Conservation (phyloP, 1,139 yeast genomes). For the Blastobotrys serpentis region DNA sequence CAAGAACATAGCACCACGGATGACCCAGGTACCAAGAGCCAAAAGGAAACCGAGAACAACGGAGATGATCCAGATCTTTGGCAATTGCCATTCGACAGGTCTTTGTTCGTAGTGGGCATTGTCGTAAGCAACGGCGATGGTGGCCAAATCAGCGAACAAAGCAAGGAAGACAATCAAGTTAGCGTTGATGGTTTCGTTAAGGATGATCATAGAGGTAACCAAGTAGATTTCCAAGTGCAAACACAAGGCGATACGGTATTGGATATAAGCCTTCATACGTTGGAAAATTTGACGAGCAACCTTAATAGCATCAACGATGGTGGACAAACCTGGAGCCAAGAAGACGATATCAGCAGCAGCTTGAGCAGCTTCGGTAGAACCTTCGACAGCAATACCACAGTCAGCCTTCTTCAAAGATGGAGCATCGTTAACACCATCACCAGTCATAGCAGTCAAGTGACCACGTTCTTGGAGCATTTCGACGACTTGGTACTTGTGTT, state of each 20-base stretch:
- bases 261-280: slow-evolving; percentile 78
- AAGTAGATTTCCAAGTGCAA: slow-evolving; percentile 71
- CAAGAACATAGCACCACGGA: slow-evolving; percentile 68
- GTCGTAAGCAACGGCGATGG: slow-evolving; percentile 75
- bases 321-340: slow-evolving; percentile 78
- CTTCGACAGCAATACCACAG: slow-evolving; percentile 80
- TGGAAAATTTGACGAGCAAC: slow-evolving; percentile 80
- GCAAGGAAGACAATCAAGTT: slow-evolving; percentile 73
- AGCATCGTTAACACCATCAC: slow-evolving; percentile 81
- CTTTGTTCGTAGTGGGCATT: slow-evolving; percentile 94
- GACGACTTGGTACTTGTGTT: slow-evolving; percentile 77
- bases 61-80: slow-evolving; percentile 79
- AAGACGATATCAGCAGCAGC: slow-evolving; percentile 79
- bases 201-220: slow-evolving; percentile 73
- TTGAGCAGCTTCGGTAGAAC: slow-evolving; percentile 79
- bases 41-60: slow-evolving; percentile 62
- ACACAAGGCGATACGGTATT: slow-evolving; percentile 75
- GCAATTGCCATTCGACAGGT: slow-evolving; percentile 98
- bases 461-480: slow-evolving; percentile 76
- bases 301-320: slow-evolving; percentile 73
- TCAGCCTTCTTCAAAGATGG: slow-evolving; percentile 79
- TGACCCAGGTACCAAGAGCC: slow-evolving; percentile 72
- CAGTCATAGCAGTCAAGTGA: slow-evolving; percentile 78
- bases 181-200: slow-evolving; percentile 63
- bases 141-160: slow-evolving; percentile 74